Base-by-base conservation (phyloP, 129 eudicot species). In the Mikania micrantha region DNA sequence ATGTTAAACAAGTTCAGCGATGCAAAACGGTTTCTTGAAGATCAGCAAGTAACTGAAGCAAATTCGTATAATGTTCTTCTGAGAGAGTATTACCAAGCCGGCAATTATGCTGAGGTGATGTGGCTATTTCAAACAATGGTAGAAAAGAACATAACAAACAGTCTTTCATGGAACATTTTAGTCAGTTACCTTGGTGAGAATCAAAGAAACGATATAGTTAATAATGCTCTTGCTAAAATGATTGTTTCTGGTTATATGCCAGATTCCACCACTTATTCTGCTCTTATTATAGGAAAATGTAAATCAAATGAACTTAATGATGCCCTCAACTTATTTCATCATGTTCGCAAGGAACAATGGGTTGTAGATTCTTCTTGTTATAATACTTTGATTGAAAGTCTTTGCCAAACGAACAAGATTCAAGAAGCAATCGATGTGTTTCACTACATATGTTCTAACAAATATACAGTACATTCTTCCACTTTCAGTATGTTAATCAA, bases 261-360 rank as follows among this genome's bases (percentile, higher is more conserved):
- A 3, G 79, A 84, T 40, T 75, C 79, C 60, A 50, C 69, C 63
- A 87, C 89, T 36, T 90, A 84, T 72, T 82, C 89, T 73, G 85
- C 97, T 66, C 82, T 90, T 36, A 74, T 87, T 38, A 34, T 78
- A 34, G 95, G 82, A 2, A 80, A 84, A 66, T 90, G 97, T 78
- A 80, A 69, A 56, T 40, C 73, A 21, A 80, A 73, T n/a, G 66
- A 82, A 66, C 28, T 70, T 64, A 63, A 70, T 20, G 77, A 67
- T 42, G 97, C 97, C 59, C 67, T 87, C 56, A 31, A 74, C 27
- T 81, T 90, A 24, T 90, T 84, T 47, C 53, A 53, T 60, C 75
- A 41, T 40, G 80, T 90, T 66, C 32, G 52, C 45, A 71, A 71
- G 13, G 73, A 74, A 36, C 28, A 10, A 64, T 80, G 87, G 88